Evolutionary conservation across 306 rosid genomes (phyloP).

Genomic region (Acacia crassicarpa): DNA sequence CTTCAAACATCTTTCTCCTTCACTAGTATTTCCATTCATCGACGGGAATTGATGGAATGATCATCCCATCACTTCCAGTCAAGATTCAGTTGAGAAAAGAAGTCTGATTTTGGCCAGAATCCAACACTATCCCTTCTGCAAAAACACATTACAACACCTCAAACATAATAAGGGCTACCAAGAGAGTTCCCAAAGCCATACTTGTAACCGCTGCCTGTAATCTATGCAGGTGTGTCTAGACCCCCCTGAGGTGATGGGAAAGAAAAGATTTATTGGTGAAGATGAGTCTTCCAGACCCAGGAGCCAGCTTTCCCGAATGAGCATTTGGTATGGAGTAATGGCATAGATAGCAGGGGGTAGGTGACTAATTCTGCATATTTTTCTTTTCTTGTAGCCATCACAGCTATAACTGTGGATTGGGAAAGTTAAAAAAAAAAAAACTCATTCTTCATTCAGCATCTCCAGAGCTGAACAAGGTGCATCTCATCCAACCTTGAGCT

Average conservation of each 20-base stretch:
- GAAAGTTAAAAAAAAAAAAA: neutral
- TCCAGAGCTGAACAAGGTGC: neutral
- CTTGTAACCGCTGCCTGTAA: neutral
- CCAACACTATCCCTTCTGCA: neutral
- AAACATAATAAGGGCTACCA: neutral
- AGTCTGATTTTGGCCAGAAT: neutral
- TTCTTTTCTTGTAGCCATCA: neutral
- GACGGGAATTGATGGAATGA: neutral
- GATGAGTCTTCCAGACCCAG: neutral
- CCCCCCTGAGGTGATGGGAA: neutral
- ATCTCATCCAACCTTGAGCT: neutral
- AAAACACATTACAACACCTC: constrained; percentile 11
- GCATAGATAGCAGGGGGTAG: too few relatives aligned
- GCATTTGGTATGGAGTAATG: neutral
- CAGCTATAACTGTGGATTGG: neutral
- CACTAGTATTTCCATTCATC: neutral
- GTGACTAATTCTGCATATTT: neutral
- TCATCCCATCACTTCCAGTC: neutral
- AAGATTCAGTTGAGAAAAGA: neutral
- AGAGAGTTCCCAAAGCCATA: neutral
- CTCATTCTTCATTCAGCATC: neutral
- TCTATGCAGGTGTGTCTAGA: neutral
- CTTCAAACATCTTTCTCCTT: neutral
- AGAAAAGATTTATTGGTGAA: neutral
- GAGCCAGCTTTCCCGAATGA: neutral